Evolutionary conservation across 202 grass and related monocot genomes (phyloP).

Genomic region (Brachypodium distachyon): DNA sequence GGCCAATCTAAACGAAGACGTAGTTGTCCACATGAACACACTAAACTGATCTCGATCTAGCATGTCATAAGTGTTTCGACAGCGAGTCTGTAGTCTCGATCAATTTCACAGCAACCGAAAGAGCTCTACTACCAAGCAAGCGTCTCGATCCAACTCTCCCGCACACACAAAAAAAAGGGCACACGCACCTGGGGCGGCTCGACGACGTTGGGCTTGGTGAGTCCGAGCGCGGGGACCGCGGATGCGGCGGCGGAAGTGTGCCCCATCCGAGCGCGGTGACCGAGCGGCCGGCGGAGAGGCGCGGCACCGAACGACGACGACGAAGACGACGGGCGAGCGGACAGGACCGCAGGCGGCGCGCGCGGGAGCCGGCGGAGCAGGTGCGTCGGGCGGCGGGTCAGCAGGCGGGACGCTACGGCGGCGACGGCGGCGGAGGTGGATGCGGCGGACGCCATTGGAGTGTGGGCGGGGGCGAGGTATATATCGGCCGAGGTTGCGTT

Average conservation of each 20-base stretch:
- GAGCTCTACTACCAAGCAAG: neutral
- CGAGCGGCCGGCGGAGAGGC: slow-evolving; percentile 7
- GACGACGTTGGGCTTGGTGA: slow-evolving; percentile 63
- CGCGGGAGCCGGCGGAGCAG: slow-evolving; percentile 13
- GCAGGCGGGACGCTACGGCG: slow-evolving; percentile 15
- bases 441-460: slow-evolving; percentile 39
- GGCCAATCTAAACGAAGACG: neutral
- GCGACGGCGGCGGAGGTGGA: slow-evolving; percentile 32
- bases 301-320: neutral
- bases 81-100: neutral
- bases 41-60: slow-evolving; percentile 14
- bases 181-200: slow-evolving; percentile 62
- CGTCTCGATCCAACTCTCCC: neutral
- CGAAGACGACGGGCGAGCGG: neutral
- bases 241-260: slow-evolving; percentile 40
- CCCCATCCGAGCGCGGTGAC: slow-evolving; percentile 57
- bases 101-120: neutral
- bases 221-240: slow-evolving; percentile 45
- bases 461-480: slow-evolving; percentile 16
- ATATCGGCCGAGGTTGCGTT: slow-evolving; percentile 31
- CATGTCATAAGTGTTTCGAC: neutral
- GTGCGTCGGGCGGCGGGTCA: slow-evolving; percentile 20
- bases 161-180: neutral
- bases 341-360: neutral
- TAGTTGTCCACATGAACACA: neutral